Percentiles rank a stretch among this genome's conserved stretches.
These are phyloP conservation scores for Apostasia ramifera DNA, from an alignment of 106 monocot genomes.

Conservation along the genomic window DNA sequence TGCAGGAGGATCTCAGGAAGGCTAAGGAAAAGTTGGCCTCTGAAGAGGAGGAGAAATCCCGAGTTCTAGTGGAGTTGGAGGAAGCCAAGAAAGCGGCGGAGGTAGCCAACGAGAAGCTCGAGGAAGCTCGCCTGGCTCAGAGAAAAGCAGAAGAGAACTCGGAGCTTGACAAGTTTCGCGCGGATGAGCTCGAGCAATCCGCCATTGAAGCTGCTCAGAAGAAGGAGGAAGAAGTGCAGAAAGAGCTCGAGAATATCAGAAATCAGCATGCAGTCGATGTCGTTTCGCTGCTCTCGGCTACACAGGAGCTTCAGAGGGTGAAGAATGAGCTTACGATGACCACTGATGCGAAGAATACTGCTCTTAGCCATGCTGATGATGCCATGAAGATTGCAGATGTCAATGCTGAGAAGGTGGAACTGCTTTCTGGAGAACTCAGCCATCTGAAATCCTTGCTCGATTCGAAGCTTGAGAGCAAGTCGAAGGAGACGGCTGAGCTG, in stretches of 20 bases:
- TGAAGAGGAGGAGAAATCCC: constrained; percentile 47
- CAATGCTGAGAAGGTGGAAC: constrained; percentile 58
- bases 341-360: constrained; percentile 54
- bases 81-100: constrained; percentile 39
- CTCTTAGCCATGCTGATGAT: constrained; percentile 22
- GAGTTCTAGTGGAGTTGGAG: constrained; percentile 47
- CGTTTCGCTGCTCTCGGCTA: constrained; percentile 31
- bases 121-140: constrained; percentile 62
- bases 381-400: constrained; percentile 14
- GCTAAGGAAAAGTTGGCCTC: constrained; percentile 55
- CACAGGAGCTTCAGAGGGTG: constrained; percentile 50
- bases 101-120: constrained; percentile 57
- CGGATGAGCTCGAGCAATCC: constrained; percentile 72
- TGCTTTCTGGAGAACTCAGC: constrained; percentile 39
- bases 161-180: constrained; percentile 76
- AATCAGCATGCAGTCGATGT: constrained; percentile 48
- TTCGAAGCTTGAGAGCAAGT: constrained; percentile 12
- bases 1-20: constrained; percentile 72
- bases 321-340: constrained; percentile 50
- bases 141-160: constrained; percentile 55
- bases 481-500: constrained; percentile 29
- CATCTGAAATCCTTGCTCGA: constrained; percentile 47
- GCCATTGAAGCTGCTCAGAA: constrained; percentile 51
- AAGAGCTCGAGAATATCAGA: constrained; percentile 44
- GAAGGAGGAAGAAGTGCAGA: constrained; percentile 48